These are phyloP conservation scores for Alternaria triticimaculans DNA, from an alignment of 2,329 filamentous ascomycete genomes.

Conservation along the genomic window DNA sequence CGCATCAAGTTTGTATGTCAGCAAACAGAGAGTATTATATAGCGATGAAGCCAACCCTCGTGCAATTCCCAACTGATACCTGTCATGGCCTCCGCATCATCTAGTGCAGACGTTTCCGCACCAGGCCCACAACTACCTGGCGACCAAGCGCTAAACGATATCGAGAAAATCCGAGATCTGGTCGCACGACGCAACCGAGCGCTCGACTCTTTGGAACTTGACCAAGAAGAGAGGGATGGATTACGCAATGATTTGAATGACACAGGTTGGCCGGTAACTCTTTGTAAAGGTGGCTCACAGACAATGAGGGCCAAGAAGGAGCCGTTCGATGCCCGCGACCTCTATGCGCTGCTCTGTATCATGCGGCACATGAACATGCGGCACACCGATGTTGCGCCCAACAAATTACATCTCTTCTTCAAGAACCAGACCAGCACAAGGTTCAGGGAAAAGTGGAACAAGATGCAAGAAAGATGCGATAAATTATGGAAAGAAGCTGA, in stretches of 20 bases:
- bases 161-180: not conserved
- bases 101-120: not conserved
- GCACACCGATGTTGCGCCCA: not conserved
- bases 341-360: not conserved
- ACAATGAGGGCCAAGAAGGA: not conserved
- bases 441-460: not conserved
- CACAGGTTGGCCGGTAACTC: not conserved
- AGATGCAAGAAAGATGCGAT: too few relatives aligned
- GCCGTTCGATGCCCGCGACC: not conserved
- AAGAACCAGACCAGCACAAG: not conserved
- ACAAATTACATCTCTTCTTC: not conserved
- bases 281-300: not conserved
- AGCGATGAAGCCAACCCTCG: not conserved
- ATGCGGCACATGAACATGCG: not conserved
- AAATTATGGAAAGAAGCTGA: not conserved
- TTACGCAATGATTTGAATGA: not conserved
- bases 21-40: not conserved
- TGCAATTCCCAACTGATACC: not conserved
- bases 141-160: not conserved
- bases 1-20: not conserved
- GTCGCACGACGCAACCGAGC: not conserved
- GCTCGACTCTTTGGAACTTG: not conserved
- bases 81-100: not conserved
- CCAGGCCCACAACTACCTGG: not conserved
- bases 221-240: not conserved